Conservation (phyloP, 23 red algal genomes). For the Porphyridium purpureum region DNA sequence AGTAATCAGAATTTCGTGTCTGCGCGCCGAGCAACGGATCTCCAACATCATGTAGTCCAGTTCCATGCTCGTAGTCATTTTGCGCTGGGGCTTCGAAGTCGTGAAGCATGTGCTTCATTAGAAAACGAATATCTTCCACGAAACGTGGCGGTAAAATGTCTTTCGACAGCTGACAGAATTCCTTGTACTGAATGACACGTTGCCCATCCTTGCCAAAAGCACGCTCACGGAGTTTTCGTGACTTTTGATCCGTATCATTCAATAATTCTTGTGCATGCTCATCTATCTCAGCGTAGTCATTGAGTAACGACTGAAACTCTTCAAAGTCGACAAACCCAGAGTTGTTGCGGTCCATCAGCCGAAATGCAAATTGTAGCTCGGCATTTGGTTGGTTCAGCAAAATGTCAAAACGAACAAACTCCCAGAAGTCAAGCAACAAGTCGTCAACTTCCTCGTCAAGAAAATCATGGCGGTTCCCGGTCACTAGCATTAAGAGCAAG, state of each 20-base stretch:
- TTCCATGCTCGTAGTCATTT: neutral
- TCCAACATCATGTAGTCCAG: too few relatives aligned
- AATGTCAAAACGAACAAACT: constrained; percentile 98
- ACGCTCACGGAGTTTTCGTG: neutral
- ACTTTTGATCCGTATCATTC: neutral
- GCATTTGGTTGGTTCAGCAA: constrained; percentile 86
- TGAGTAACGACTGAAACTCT: constrained; percentile 58
- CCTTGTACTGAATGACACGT: constrained; percentile 41
- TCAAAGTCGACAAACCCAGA: constrained; percentile 72
- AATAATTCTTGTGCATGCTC: constrained; percentile 17
- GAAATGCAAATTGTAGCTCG: constrained; percentile 77
- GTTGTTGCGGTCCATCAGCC: constrained; percentile 68
- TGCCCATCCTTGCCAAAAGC: constrained; percentile 52
- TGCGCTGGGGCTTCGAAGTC: constrained; percentile 1
- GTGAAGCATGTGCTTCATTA: constrained; percentile 66
- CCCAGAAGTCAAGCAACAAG: constrained; percentile 95
- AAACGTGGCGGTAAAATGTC: constrained; percentile 66
- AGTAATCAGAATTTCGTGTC: too few relatives aligned
- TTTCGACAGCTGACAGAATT: constrained; percentile 40
- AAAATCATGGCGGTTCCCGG: too few relatives aligned
- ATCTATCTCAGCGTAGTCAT: constrained; percentile 49
- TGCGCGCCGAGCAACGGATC: too few relatives aligned
- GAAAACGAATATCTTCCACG: constrained; percentile 36
- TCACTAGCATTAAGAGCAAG: too few relatives aligned
- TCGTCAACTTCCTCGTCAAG: too few relatives aligned